These are phyloP conservation scores for Priceomyces carsonii DNA, from an alignment of 805 yeast genomes.

Conservation along the genomic window DNA sequence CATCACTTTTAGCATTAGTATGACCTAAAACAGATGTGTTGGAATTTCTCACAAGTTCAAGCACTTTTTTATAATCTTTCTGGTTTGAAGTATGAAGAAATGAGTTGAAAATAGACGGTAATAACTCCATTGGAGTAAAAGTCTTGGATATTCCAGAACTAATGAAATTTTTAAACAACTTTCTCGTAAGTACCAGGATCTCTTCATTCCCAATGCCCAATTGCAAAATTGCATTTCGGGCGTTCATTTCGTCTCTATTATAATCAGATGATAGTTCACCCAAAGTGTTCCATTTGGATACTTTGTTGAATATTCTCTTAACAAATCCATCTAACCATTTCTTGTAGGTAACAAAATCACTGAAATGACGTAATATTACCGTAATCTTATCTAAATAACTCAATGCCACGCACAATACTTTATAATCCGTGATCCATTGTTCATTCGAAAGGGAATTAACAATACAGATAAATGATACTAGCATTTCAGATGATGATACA, in stretches of 20 bases:
- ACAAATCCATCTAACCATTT: conserved; percentile 21
- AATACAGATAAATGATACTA: conserved; percentile 32
- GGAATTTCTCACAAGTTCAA: conserved; percentile 53
- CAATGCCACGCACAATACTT: conserved; percentile 37
- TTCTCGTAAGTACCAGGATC: conserved; percentile 33
- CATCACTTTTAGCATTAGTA: conserved; percentile 30
- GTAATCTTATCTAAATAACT: conserved; percentile 33
- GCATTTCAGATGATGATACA: conserved; percentile 16
- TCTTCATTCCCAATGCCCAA: conserved; percentile 33
- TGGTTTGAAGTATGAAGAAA: conserved; percentile 37
- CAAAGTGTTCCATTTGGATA: conserved; percentile 29
- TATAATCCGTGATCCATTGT: conserved; percentile 23
- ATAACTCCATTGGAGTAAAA: conserved; percentile 51
- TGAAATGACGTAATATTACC: conserved; percentile 31
- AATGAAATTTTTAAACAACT: conserved; percentile 46
- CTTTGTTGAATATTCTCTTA: conserved; percentile 18
- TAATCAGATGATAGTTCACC: conserved; percentile 12
- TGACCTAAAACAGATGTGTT: conserved; percentile 43
- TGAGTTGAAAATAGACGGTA: conserved; percentile 45
- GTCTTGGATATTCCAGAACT: conserved; percentile 52
- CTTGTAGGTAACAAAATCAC: conserved; percentile 22
- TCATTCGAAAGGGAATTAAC: conserved; percentile 24
- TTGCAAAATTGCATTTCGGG: conserved; percentile 44
- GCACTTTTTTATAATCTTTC: conserved; percentile 61
- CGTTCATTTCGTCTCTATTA: conserved; percentile 39